Percentiles rank a stretch among this genome's conserved stretches.
Evolutionary conservation across 768 basidiomycete species (phyloP).

Genomic region (Naematelia encephala): DNA sequence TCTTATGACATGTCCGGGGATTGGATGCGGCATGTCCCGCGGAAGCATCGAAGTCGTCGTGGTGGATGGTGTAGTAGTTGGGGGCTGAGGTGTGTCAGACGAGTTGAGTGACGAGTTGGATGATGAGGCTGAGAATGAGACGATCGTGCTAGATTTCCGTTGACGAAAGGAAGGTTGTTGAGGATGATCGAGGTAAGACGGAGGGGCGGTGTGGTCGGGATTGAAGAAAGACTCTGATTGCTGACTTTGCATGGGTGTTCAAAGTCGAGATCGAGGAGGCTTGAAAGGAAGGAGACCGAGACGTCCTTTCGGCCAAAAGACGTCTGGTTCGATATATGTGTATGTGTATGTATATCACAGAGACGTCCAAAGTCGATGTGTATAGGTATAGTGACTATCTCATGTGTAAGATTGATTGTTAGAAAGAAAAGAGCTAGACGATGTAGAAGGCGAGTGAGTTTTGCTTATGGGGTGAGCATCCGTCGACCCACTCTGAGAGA

Average conservation of each 20-base stretch:
- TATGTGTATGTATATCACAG: too few species aligned
- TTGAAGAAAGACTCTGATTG: not conserved
- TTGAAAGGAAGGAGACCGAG: not conserved
- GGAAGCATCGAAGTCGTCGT: not conserved
- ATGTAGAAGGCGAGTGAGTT: too few species aligned
- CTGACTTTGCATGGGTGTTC: not conserved
- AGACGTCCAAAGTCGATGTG: too few species aligned
- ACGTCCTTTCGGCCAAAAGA: not conserved
- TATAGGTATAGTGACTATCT: too few species aligned
- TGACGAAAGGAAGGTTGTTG: constrained; percentile 2
- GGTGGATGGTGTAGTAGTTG: not conserved
- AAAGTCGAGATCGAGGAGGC: not conserved
- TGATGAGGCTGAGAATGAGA: constrained; percentile 3
- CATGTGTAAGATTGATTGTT: too few species aligned
- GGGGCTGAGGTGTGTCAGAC: not conserved
- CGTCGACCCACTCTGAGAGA: too few species aligned
- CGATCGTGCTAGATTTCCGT: constrained; percentile 5
- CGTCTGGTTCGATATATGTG: too few species aligned
- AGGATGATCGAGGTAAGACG: not conserved
- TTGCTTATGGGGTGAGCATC: too few species aligned
- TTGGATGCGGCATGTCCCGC: not conserved
- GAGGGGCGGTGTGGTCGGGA: not conserved
- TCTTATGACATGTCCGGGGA: not conserved
- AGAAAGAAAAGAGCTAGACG: too few species aligned
- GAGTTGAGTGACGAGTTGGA: not conserved